Evolutionary conservation across 1,139 yeast species (phyloP).

Genomic region (Debaryomycetaceae sp.): DNA sequence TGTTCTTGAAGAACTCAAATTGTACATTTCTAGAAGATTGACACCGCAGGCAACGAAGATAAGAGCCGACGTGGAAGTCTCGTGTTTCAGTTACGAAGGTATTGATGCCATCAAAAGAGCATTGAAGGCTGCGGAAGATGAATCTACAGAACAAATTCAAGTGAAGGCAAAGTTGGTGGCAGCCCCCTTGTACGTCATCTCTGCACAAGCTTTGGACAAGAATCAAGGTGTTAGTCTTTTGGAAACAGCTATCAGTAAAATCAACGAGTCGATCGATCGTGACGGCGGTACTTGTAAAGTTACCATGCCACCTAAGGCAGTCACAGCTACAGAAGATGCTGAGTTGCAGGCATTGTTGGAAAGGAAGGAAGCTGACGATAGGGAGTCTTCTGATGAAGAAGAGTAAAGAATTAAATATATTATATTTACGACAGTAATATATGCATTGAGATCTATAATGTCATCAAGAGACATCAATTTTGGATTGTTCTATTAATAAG

Average conservation of each 20-base stretch:
- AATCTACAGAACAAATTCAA: slow-evolving; percentile 78
- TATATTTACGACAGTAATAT: background rate
- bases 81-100: slow-evolving; percentile 96
- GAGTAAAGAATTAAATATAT: slow-evolving; percentile 26
- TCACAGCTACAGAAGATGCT: slow-evolving; percentile 97
- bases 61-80: slow-evolving; percentile 96
- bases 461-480: background rate
- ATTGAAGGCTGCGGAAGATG: slow-evolving; percentile 77
- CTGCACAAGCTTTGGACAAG: slow-evolving; percentile 91
- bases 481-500: slow-evolving; percentile 10
- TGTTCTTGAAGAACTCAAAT: slow-evolving; percentile 74
- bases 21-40: slow-evolving; percentile 85
- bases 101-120: slow-evolving; percentile 95
- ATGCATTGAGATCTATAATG: background rate
- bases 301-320: slow-evolving; percentile 98
- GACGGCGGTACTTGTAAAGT: slow-evolving; percentile 88
- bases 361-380: slow-evolving; percentile 48
- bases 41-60: slow-evolving; percentile 98
- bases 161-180: slow-evolving; percentile 95
- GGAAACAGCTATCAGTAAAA: slow-evolving; percentile 74
- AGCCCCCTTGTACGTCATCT: slow-evolving; percentile 92
- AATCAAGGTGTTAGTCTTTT: slow-evolving; percentile 78
- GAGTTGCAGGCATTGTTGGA: slow-evolving; percentile 90
- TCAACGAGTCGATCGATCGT: slow-evolving; percentile 62
- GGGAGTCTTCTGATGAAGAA: slow-evolving; percentile 43